Base-by-base conservation (phyloP, 495 filamentous ascomycete species). In the Aspergillus funiculosus region DNA sequence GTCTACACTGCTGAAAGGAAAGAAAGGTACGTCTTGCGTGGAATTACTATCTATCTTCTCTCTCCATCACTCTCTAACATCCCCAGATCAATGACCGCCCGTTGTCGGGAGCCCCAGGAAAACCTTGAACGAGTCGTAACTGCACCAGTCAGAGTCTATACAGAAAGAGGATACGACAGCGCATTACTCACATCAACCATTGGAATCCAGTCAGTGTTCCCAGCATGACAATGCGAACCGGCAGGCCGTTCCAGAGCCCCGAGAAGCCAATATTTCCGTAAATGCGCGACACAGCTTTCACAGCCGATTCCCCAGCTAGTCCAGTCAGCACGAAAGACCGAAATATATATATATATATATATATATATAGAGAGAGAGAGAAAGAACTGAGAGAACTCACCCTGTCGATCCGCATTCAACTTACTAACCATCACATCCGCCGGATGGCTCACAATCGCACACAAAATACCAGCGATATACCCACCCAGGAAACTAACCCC, bases 351-450 rank as follows among this genome's bases (percentile, higher is more conserved):
- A 10, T 18, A 3, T 5, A 11, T 6, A 27, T 37, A 19, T 14
- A 22, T n/a, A n/a, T n/a, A n/a, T n/a, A n/a, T n/a, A 22, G 43
- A 14, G n/a, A 30, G 34, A 56, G 13, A 26, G 27, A 27, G 13
- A 10, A 28, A 19, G 8, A 32, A 29, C n/a, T n/a, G n/a, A n/a
- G n/a, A 26, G 26, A 24, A 66, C 72, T 59, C 53, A 81, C 77
- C 62, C 59, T 82, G 71, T 6, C 80, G 68, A 62, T 83, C 79
- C 9, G 74, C 72, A 66, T 85, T 83, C 62, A 83, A 58, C 52
- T 85, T 83, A 63, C 77, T 81, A 31, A 86, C 82, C 82, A 86
- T 83, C 9, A 86, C 81, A 72, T 86, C 82, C 31, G 79, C 77
- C 20, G 78, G 78, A 64, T 80, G 76, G 47, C 73, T 77, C 41